Evolutionary conservation across 495 filamentous ascomycete genomes (phyloP).

Genomic region (Hyaloscypha hepaticicola): DNA sequence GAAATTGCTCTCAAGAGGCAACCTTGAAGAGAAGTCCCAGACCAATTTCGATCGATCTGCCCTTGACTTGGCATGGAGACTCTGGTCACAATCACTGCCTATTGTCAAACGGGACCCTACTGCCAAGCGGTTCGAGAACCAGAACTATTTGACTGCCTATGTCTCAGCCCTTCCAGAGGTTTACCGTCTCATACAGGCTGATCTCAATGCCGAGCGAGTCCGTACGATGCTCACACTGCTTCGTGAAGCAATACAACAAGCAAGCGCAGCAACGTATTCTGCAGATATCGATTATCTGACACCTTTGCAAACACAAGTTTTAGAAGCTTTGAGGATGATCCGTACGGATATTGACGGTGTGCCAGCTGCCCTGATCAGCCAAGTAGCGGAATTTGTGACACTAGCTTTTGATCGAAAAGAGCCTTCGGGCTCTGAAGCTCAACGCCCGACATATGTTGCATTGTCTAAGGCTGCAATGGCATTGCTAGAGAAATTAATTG

Average conservation of each 20-base stretch:
- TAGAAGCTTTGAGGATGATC: slow-evolving; percentile 70
- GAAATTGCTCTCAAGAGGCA: slow-evolving; percentile 60
- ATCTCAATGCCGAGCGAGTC: slow-evolving; percentile 59
- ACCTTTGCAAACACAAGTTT: slow-evolving; percentile 68
- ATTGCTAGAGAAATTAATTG: slow-evolving; percentile 62
- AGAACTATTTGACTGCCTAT: slow-evolving; percentile 77
- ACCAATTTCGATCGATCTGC: slow-evolving; percentile 54
- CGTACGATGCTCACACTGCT: slow-evolving; percentile 63
- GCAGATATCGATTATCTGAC: slow-evolving; percentile 84
- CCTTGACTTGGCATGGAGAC: slow-evolving; percentile 63
- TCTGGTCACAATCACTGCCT: slow-evolving; percentile 69
- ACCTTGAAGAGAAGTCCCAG: slow-evolving; percentile 39
- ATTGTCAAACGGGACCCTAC: slow-evolving; percentile 42
- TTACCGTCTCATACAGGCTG: slow-evolving; percentile 71
- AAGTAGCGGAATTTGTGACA: slow-evolving; percentile 66
- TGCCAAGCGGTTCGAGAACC: slow-evolving; percentile 58
- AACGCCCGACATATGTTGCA: slow-evolving; percentile 75
- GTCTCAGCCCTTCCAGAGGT: slow-evolving; percentile 73
- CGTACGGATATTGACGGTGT: slow-evolving; percentile 66
- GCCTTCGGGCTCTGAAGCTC: slow-evolving; percentile 28
- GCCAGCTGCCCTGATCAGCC: slow-evolving; percentile 63
- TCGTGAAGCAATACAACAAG: slow-evolving; percentile 49
- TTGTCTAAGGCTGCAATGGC: slow-evolving; percentile 77
- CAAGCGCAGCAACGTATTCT: slow-evolving; percentile 73
- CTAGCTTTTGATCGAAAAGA: slow-evolving; percentile 55